Conservation (phyloP, 2,329 filamentous ascomycete species). For the Cercospora nicotianae region DNA sequence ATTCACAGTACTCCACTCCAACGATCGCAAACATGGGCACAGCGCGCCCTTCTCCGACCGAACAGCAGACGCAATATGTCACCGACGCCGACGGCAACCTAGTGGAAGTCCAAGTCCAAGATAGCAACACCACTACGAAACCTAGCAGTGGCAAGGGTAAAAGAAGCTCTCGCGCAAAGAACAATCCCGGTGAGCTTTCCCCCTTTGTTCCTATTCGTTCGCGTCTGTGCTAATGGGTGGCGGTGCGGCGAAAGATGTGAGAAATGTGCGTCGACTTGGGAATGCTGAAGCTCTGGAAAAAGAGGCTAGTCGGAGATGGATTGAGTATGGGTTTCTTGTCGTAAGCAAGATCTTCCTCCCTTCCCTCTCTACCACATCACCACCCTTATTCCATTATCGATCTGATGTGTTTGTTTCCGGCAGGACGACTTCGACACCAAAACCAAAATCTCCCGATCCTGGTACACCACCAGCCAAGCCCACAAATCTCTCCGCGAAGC, state of each 20-base stretch:
- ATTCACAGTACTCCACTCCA: not conserved
- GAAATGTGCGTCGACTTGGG: not conserved
- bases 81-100: not conserved
- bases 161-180: not conserved
- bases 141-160: not conserved
- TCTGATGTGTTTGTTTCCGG: no score
- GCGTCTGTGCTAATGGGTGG: not conserved
- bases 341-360: not conserved
- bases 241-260: not conserved
- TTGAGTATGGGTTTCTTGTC: slow-evolving; percentile 2
- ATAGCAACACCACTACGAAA: no score
- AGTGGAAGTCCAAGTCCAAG: not conserved
- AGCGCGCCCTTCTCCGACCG: not conserved
- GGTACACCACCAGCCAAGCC: not conserved
- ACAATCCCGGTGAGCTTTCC: not conserved
- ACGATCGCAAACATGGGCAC: not conserved
- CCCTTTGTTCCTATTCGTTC: not conserved
- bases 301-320: not conserved
- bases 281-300: not conserved
- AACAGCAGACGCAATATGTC: not conserved
- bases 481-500: not conserved
- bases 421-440: not conserved
- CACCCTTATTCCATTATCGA: not conserved
- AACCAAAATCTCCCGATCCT: not conserved
- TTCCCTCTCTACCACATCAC: no score